Base-by-base conservation (phyloP, 2,329 filamentous ascomycete genomes). In the Gnomoniopsis smithogilvyi region DNA sequence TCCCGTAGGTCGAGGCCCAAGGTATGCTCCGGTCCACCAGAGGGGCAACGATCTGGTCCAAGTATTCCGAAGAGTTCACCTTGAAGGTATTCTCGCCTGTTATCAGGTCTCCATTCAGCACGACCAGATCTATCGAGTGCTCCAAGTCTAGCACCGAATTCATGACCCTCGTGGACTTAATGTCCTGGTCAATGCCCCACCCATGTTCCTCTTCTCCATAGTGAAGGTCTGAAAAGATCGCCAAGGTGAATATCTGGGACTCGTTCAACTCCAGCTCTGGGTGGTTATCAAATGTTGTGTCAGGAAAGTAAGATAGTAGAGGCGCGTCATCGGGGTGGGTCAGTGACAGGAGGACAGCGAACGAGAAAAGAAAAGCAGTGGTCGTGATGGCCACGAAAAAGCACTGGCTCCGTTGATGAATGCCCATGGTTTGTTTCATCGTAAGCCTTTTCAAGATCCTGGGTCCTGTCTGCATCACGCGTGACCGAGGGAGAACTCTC, bases 101-200 rank as follows among this genome's bases (percentile, higher is more conserved):
- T 56, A 90, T 86, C 3, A 91, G 75, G 65, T 91, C 89, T 15
- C 89, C 88, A 56, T 90, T 91, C 30, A 91, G 70, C 0, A 91
- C 82, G 0, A 88, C 86, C 0, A 91, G 76, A 43, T 84, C 76
- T 0, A 46, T n/a, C 7, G 84, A 80, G 0, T 68, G 65, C 59
- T 90, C 87, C 0, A 69, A 70, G 38, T 84, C 76, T 1, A 91
- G 77, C 6, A 91, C 74, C 0, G 74, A 72, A 52, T 78, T 76
- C 65, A 91, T 83, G 0, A 89, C 84, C 4, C 72, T 64, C 3
- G 81, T 72, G 0, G 84, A 83, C 54, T 82, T 81, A 60, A 77
- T 67, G 68, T 91, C 88, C 61, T 83, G 80, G 34, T 75, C 73
- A 22, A 71, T 68, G 6, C 72, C 75, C 70, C 69, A 78, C 10